These are phyloP conservation scores for Allium fistulosum DNA, from an alignment of 106 monocot species.

Conservation along the genomic window DNA sequence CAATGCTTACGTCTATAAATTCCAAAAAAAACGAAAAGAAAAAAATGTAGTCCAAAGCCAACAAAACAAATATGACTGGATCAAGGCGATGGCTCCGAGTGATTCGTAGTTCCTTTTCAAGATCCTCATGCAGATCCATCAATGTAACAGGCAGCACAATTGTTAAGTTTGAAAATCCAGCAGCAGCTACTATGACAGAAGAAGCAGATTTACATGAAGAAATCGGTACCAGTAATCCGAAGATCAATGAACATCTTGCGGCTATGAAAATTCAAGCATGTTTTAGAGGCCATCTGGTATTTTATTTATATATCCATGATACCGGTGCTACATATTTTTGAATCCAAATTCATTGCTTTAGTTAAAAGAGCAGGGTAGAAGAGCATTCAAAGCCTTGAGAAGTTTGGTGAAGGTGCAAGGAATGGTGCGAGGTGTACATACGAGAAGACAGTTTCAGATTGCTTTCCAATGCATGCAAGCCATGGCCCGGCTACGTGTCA, in stretches of 20 bases:
- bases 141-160: not conserved
- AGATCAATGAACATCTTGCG: conserved; percentile 28
- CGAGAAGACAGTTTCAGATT: conserved; percentile 25
- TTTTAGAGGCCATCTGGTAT: conserved; percentile 56
- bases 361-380: conserved; percentile 17
- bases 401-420: conserved; percentile 51
- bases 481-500: conserved; percentile 35
- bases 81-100: not conserved
- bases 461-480: conserved; percentile 45
- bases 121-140: conserved; percentile 8
- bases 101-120: not conserved
- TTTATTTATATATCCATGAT: not conserved
- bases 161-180: not conserved
- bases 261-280: conserved; percentile 53
- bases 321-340: not conserved
- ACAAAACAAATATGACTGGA: not conserved
- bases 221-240: not conserved
- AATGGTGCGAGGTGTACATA: conserved; percentile 22
- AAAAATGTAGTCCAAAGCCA: no score
- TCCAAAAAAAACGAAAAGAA: no score
- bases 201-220: conserved; percentile 7
- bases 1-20: no score
- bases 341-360: not conserved
- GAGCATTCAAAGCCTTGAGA: conserved; percentile 24
- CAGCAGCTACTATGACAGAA: not conserved